Base-by-base conservation (phyloP, 306 rosid species). In the Alnus rubra region DNA sequence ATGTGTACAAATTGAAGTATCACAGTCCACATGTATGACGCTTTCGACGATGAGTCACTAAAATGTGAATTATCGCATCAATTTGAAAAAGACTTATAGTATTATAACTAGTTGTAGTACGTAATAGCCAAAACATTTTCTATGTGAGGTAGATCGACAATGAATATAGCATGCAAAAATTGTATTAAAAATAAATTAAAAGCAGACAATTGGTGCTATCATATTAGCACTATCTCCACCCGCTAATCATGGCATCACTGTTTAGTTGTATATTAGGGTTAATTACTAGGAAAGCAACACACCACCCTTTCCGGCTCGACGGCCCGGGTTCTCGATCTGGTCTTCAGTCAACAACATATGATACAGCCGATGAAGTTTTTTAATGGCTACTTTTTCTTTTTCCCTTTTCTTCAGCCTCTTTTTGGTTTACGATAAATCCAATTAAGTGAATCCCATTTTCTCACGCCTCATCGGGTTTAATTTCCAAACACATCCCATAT, bases 401-500 rank as follows among this genome's bases (percentile, higher is more conserved):
- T 39, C 2, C 45, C 15, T 48, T 75, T 52, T 65, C 13, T 68
- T 68, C 14, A 47, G 19, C 14, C 51, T 47, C 59, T 0, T 67
- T 69, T 55, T 49, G 52, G 7, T 0, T 23, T 60, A n/a, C 48
- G 76, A 74, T 39, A 50, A 18, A 30, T 14, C 16, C 7, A 28
- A 65, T 23, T 23, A n/a, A 30, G 62, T 10, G 16, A 42, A 7
- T 42, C 56, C 69, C 7, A 69, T 45, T 42, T 49, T 75, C 67
- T 45, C 69, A 64, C 60, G 68, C 79, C 60, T 67, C n/a, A n/a
- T n/a, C n/a, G n/a, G 64, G 33, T 35, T 50, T 49, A 59, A 71
- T 63, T 54, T 71, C 50, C 59, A 49, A 48, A 52, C 75, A 73
- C 83, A 74, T 16, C 55, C 78, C 78, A 75, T 72, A 58, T 79